phyloP scores from a whole-genome alignment of 805 yeast species.

The Kodamaea laetipori region DNA sequence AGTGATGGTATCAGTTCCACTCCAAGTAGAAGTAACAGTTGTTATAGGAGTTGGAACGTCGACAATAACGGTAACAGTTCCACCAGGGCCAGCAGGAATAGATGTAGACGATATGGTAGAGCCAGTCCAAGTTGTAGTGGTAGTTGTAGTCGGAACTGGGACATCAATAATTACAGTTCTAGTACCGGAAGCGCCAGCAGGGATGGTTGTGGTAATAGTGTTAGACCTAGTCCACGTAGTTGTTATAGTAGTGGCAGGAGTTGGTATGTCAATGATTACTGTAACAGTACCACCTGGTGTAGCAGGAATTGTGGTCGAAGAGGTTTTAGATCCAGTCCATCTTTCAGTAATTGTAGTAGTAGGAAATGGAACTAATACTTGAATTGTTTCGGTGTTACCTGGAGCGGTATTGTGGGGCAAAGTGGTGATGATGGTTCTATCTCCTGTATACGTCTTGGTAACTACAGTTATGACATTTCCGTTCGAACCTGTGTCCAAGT shows the following conservation, averaged over 20 bases:
- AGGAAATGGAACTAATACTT: slow-evolving; percentile 14
- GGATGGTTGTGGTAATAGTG: slow-evolving; percentile 4
- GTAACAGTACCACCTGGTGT: slow-evolving; percentile 23
- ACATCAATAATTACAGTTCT: slow-evolving; percentile 18
- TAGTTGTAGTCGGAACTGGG: too few relatives aligned
- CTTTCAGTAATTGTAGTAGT: slow-evolving; percentile 6
- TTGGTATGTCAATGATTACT: slow-evolving; percentile 23
- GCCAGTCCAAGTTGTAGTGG: too few relatives aligned
- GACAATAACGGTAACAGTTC: too few relatives aligned
- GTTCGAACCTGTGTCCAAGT: slow-evolving; percentile 1
- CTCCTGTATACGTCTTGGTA: slow-evolving; percentile 12
- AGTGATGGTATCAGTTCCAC: slow-evolving; percentile 3
- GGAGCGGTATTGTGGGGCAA: slow-evolving; percentile 11
- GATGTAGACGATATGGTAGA: too few relatives aligned
- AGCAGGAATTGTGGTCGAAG: slow-evolving; percentile 18
- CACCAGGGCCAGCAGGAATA: too few relatives aligned
- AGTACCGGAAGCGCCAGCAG: slow-evolving; percentile 9
- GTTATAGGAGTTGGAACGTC: slow-evolving; percentile 11
- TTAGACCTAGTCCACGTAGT: slow-evolving; percentile 6
- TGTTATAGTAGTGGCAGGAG: slow-evolving; percentile 15
- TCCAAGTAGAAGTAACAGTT: slow-evolving; percentile 4
- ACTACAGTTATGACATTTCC: slow-evolving; percentile 7
- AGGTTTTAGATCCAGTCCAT: slow-evolving; percentile 14
- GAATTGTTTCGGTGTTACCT: slow-evolving; percentile 18
- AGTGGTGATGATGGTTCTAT: slow-evolving; percentile 12